Evolutionary conservation across 2,329 filamentous ascomycete genomes (phyloP).

Genomic region (Fragosphaeria purpurea): DNA sequence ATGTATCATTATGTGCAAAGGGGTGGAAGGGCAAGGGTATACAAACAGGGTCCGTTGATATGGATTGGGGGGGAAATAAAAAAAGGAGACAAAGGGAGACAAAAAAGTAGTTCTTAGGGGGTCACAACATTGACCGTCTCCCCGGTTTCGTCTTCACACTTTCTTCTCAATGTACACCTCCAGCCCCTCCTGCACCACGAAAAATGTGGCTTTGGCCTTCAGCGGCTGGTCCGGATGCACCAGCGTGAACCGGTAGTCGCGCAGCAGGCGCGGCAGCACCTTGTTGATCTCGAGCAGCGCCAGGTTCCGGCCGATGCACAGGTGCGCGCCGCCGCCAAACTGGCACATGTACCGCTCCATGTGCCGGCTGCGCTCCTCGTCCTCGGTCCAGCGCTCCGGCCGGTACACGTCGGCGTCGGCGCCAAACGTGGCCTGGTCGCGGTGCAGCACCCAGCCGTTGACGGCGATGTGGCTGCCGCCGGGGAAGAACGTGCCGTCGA

Average conservation of each 20-base stretch:
- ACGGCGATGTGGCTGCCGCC: constrained; percentile 43
- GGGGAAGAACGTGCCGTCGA: constrained; percentile 40
- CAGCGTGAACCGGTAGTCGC: constrained; percentile 44
- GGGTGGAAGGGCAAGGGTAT: no score
- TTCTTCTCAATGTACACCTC: constrained; percentile 38
- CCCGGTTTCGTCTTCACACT: background rate
- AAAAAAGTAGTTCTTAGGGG: constrained; percentile 8
- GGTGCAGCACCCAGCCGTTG: constrained; percentile 44
- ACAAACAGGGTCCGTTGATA: no score
- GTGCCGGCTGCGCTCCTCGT: constrained; percentile 29
- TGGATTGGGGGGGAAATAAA: no score
- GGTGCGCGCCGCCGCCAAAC: constrained; percentile 44
- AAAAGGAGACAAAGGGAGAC: constrained; percentile 8
- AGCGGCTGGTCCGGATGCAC: constrained; percentile 39
- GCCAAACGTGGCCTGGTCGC: constrained; percentile 39
- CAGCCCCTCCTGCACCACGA: constrained; percentile 48
- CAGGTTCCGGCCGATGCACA: constrained; percentile 46
- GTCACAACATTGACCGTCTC: background rate
- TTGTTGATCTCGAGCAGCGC: constrained; percentile 51
- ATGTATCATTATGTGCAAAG: no score
- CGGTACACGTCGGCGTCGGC: constrained; percentile 40
- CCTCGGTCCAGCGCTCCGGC: constrained; percentile 45
- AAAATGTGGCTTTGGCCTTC: constrained; percentile 46
- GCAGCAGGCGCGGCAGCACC: constrained; percentile 41
- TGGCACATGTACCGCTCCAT: constrained; percentile 49